Conservation (phyloP, 768 basidiomycete genomes). For the Amanita thiersii region DNA sequence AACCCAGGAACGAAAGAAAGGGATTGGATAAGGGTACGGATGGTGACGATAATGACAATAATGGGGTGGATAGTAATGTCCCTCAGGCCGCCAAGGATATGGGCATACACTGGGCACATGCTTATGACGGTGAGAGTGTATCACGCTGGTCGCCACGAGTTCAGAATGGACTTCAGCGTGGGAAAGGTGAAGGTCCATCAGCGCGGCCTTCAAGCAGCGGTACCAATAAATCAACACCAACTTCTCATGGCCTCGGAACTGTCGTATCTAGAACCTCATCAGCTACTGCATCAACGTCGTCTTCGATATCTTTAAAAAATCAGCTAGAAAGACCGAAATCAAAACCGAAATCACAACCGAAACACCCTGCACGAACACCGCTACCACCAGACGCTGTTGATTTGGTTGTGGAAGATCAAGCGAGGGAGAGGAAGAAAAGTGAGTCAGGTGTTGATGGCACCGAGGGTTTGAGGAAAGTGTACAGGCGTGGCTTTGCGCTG, state of each 20-base stretch:
- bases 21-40: slow-evolving; percentile 13
- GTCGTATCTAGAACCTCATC: slow-evolving; percentile 24
- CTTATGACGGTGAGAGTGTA: too few species aligned
- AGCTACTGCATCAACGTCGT: slow-evolving; percentile 9
- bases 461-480: slow-evolving; percentile 42
- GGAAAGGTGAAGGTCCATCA: too few species aligned
- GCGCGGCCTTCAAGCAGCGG: too few species aligned
- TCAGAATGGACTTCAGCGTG: too few species aligned
- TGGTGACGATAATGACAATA: not conserved
- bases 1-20: slow-evolving; percentile 8
- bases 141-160: too few species aligned
- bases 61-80: not conserved
- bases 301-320: not conserved
- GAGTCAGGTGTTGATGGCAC: slow-evolving; percentile 51
- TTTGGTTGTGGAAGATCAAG: slow-evolving; percentile 66
- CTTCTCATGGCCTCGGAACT: too few species aligned
- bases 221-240: too few species aligned
- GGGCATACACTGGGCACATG: too few species aligned
- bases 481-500: slow-evolving; percentile 38
- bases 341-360: not conserved
- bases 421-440: slow-evolving; percentile 39
- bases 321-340: not conserved
- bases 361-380: not conserved
- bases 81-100: too few species aligned
- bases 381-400: slow-evolving; percentile 67